Conservation (phyloP, 1,284 basidiomycete genomes). For the Tylopilus orsonianus region DNA sequence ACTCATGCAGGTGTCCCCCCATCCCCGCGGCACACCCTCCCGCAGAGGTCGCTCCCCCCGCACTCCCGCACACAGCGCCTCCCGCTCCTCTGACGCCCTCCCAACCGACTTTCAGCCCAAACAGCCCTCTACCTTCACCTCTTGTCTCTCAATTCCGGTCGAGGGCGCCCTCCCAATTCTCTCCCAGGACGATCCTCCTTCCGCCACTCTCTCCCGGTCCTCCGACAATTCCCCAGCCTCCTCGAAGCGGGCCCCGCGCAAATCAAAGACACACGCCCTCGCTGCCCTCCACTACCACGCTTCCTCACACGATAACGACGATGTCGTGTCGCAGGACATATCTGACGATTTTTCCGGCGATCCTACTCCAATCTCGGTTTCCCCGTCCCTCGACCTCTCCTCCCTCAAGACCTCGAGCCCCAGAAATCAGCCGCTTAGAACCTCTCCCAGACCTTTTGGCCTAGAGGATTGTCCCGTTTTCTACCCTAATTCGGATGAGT, state of each 20-base stretch:
- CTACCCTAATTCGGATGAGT: slow-evolving; percentile 88
- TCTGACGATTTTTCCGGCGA: slow-evolving; percentile 47
- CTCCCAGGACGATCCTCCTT: slow-evolving; percentile 27
- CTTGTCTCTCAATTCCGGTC: slow-evolving; percentile 52
- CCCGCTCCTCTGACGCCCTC: slow-evolving; percentile 29
- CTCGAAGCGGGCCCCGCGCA: slow-evolving; percentile 73
- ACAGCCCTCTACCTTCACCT: slow-evolving; percentile 44
- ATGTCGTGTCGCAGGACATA: slow-evolving; percentile 39
- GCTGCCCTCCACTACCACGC: slow-evolving; percentile 70
- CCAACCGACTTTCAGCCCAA: slow-evolving; percentile 40
- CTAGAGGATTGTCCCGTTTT: slow-evolving; percentile 90
- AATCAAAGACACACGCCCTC: slow-evolving; percentile 83
- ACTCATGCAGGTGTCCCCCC: slow-evolving; percentile 18
- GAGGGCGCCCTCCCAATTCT: slow-evolving; percentile 48
- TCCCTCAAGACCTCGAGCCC: slow-evolving; percentile 67
- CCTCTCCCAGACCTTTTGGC: slow-evolving; percentile 70
- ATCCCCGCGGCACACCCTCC: slow-evolving; percentile 27
- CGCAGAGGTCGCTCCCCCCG: slow-evolving; percentile 35
- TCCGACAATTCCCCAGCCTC: slow-evolving; percentile 33
- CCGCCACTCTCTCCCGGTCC: slow-evolving; percentile 20
- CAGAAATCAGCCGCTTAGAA: slow-evolving; percentile 40
- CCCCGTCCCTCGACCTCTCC: slow-evolving; percentile 61
- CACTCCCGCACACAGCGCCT: slow-evolving; percentile 23
- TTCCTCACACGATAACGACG: slow-evolving; percentile 51
- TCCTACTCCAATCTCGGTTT: slow-evolving; percentile 58